Base-by-base conservation (phyloP, 2,329 filamentous ascomycete genomes). In the Aspergillus brasiliensis region DNA sequence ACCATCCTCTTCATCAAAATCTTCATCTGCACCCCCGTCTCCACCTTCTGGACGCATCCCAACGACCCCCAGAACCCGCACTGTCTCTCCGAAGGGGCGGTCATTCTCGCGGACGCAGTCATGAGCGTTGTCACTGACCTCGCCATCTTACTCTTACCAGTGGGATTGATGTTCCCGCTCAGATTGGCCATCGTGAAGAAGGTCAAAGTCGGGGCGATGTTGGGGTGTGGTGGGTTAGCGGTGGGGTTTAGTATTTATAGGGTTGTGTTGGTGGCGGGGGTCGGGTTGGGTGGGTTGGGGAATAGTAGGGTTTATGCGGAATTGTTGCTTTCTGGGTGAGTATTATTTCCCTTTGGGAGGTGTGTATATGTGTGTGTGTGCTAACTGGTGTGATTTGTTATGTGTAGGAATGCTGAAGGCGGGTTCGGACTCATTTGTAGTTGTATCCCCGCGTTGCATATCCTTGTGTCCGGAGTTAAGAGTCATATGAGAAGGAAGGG, bases 211-310 rank as follows among this genome's bases (percentile, higher is more conserved):
- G 31, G 61, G 8, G 38, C 55, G 21, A 38, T 66, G 5, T 34
- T 66, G 1, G 64, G 64, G 2, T 51, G 61, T 31, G 64, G 60
- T 6, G 60, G 62, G 6, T 15, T 66, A 10, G 64, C 64, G 1
- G 61, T 66, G 17, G 64, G 58, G 4, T 66, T 66, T 19, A 65
- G 62, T 44, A 56, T 66, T 15, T 66, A 54, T 34, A 56, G 64
- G n/a, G 52, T 67, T 3, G 63, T 64, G 25, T 38, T 58, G 11
- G 49, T 54, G 23, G 31, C 13, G 1, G 31, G 11, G 3, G 31
- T 13, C 0, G 17, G 47, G 25, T 4, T 6, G 7, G 11, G 21
- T 10, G 21, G 31, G 2, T 48, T 51, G 15, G 56, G 54, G 13
- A 0, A 17, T 42, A 42, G 38, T 42, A 21, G 15, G 40, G 13